phyloP scores from a whole-genome alignment of 805 yeast genomes.

The Cyberlindnera japonica region DNA sequence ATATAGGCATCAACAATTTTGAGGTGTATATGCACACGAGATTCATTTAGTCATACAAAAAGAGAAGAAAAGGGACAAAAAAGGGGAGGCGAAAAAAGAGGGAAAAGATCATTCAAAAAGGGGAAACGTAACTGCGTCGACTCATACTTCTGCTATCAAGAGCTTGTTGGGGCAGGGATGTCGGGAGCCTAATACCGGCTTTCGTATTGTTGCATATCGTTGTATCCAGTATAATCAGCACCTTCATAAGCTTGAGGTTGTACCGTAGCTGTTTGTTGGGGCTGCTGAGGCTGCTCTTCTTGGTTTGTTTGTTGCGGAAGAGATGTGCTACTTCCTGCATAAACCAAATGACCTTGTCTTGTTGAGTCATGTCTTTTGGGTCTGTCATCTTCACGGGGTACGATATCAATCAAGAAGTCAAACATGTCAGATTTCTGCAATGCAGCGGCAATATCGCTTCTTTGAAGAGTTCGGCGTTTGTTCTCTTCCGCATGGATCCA shows the following conservation, averaged over 20 bases:
- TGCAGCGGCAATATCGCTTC: constrained; percentile 93
- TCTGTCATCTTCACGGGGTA: constrained; percentile 76
- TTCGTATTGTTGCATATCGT: constrained; percentile 4
- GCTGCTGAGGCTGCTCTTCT: not conserved
- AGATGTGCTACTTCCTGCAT: not conserved
- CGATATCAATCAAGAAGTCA: constrained; percentile 93
- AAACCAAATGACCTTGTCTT: constrained; percentile 13
- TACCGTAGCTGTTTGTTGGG: not conserved
- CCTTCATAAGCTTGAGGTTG: not conserved
- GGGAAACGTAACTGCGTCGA: not conserved
- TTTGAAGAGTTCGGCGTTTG: constrained; percentile 90
- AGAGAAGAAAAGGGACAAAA: not conserved
- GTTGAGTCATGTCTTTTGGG: constrained; percentile 12
- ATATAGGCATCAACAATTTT: too few relatives aligned
- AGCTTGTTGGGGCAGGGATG: not conserved
- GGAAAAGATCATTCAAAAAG: not conserved
- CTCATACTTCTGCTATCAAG: not conserved
- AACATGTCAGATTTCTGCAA: constrained; percentile 94
- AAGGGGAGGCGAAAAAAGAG: not conserved
- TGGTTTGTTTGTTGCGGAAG: not conserved
- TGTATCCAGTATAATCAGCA: not conserved
- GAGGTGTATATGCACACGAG: too few relatives aligned
- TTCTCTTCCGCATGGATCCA: constrained; percentile 99
- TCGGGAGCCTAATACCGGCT: constrained; percentile 1
- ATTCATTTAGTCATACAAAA: not conserved